Evolutionary conservation across 306 rosid genomes (phyloP).

Genomic region (Rosa lucieae): DNA sequence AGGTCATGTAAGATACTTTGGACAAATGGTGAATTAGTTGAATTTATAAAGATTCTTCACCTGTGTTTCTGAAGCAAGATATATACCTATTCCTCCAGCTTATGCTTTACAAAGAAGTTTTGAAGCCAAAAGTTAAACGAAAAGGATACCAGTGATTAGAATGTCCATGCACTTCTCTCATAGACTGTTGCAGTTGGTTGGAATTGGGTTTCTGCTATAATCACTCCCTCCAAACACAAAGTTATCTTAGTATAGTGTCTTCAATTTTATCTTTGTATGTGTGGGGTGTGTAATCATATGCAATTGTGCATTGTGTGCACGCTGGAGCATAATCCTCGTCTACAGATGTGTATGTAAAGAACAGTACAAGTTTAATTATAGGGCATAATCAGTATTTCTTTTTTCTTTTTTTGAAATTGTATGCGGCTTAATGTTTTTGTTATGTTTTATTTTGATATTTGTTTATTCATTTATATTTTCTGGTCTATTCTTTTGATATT

Average conservation of each 20-base stretch:
- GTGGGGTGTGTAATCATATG: background rate
- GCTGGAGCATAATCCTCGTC: background rate
- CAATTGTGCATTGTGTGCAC: background rate
- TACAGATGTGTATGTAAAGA: background rate
- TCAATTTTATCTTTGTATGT: background rate
- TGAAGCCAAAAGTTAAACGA: too few relatives aligned
- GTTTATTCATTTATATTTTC: background rate
- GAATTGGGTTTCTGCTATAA: background rate
- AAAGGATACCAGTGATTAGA: background rate
- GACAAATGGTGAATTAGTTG: background rate
- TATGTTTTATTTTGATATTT: background rate
- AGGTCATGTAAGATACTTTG: background rate
- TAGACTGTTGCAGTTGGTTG: background rate
- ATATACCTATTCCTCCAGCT: too few relatives aligned
- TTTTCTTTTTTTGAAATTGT: background rate
- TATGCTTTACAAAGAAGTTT: too few relatives aligned
- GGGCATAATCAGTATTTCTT: background rate
- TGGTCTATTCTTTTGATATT: slow-evolving; percentile 12
- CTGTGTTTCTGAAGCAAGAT: background rate
- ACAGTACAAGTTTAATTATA: background rate
- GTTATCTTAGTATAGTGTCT: background rate
- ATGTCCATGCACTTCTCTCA: background rate
- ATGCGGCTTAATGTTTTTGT: background rate
- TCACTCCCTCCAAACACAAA: background rate
- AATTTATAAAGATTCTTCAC: background rate